Evolutionary conservation across 2,329 filamentous ascomycete genomes (phyloP), one percentile per base, ranked within the genome.

Genomic region (Emergomyces africanus): DNA sequence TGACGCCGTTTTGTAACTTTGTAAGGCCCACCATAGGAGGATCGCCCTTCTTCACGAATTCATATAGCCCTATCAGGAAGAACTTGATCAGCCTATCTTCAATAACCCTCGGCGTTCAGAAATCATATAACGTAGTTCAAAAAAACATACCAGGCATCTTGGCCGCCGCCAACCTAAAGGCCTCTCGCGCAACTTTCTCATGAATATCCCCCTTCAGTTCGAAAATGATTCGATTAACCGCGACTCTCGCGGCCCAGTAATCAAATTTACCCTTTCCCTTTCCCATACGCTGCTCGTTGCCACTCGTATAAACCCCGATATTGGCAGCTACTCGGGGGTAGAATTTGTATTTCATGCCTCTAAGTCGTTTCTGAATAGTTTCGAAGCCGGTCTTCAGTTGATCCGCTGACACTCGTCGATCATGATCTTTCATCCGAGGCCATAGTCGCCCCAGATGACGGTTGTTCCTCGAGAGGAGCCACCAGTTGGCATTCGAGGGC

Each of bases 251-350:
- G 4, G 92, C 90, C 94, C 94, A 99, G 71, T 95, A 89, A 72
- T 99, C 94, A 71, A 99, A 97, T 63, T 86, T 88, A 66, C 94
- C 94, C 74, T 99, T 99, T 76, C 94, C 94, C 77, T 97, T 99
- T 73, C 94, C 94, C 95, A 99, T 99, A 82, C 94, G 87, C 73
- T 90, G 87, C 77, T 99, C 94, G 69, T 97, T 99, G 60, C 94
- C 94, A 72, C 87, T 94, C 60, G 90, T 87, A 74, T 94, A 99
- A 25, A 99, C 95, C 70, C 92, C 94, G 65, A 97, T 88, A 70
- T 95, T 96, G 64, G 91, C 94, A 67, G 84, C 85, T 57, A 97
- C 86, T 63, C 94, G 83, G 78, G 90, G 95, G 77, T 95, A 99
- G 53, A 99, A 74, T 59, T 90, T 85, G 74, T 95, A 99, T 69